These are phyloP conservation scores for Schizophyllum amplum DNA, from an alignment of 1,284 basidiomycete species.

Conservation along the genomic window DNA sequence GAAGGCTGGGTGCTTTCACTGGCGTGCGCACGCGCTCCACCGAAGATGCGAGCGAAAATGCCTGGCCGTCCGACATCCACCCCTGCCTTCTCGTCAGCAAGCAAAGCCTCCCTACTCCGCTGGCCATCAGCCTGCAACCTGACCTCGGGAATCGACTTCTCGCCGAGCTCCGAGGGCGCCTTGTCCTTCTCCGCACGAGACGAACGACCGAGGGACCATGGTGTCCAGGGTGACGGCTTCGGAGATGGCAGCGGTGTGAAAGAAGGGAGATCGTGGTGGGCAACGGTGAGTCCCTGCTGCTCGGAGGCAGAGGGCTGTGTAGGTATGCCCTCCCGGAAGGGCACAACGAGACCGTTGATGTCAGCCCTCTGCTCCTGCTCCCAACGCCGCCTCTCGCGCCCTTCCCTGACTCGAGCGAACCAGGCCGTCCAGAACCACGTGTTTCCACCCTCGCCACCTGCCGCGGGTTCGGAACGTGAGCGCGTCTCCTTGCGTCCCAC, in stretches of 20 bases:
- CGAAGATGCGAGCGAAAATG: not conserved
- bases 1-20: constrained; percentile 4
- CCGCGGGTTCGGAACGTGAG: no score
- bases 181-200: constrained; percentile 17
- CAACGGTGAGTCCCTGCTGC: constrained; percentile 20
- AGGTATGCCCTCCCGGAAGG: constrained; percentile 26
- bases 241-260: constrained; percentile 45
- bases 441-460: no score
- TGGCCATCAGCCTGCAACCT: not conserved
- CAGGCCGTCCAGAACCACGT: not conserved
- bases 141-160: constrained; percentile 14
- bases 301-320: constrained; percentile 15
- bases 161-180: constrained; percentile 9
- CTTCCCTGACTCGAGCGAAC: constrained; percentile 24
- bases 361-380: constrained; percentile 41
- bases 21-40: constrained; percentile 3
- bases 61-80: not conserved
- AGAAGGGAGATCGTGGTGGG: constrained; percentile 27
- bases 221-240: constrained; percentile 15
- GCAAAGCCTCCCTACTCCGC: constrained; percentile 6
- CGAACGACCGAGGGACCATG: constrained; percentile 24
- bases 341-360: constrained; percentile 34
- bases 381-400: constrained; percentile 40
- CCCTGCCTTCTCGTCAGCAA: not conserved
- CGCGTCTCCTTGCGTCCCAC: not conserved